A percentile compares a stretch with the other conserved stretches of the same genome.
Evolutionary conservation across 331 rosid genomes (phyloP).

Genomic region (Acacia pycnantha): DNA sequence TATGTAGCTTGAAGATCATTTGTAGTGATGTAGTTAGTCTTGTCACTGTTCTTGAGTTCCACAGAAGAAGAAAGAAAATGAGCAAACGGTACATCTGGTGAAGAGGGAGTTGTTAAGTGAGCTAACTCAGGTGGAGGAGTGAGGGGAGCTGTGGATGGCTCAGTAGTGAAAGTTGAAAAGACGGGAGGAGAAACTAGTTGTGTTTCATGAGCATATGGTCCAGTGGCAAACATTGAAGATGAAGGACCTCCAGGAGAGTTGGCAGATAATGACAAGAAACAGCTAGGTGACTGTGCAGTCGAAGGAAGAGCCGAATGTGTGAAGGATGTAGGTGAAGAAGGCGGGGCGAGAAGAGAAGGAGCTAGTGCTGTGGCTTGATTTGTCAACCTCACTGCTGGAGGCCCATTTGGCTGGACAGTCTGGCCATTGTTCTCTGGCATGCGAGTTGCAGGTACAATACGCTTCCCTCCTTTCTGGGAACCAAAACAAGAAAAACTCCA

Average conservation of each 20-base stretch:
- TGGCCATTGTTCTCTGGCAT: conserved; percentile 71
- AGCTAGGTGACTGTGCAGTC: conserved; percentile 87
- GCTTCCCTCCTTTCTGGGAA: conserved; percentile 90
- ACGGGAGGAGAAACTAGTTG: conserved; percentile 97
- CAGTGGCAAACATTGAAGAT: conserved; percentile 84
- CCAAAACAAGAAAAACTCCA: conserved; percentile 88
- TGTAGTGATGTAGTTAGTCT: conserved; percentile 65
- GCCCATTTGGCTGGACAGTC: conserved; percentile 76
- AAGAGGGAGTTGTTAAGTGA: conserved; percentile 95
- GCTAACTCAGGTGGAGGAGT: conserved; percentile 99
- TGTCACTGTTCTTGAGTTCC: conserved; percentile 60
- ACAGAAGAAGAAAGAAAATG: conserved; percentile 84
- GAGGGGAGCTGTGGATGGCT: conserved; percentile 96
- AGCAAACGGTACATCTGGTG: conserved; percentile 98
- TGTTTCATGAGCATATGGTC: conserved; percentile 98
- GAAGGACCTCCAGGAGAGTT: conserved; percentile 99
- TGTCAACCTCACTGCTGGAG: conserved; percentile 64
- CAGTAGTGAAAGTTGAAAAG: conserved; percentile 96
- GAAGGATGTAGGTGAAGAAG: conserved; percentile 97
- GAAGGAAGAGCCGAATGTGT: conserved; percentile 95
- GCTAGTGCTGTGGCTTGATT: conserved; percentile 76
- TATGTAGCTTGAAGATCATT: conserved; percentile 91
- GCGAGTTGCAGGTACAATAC: conserved; percentile 92
- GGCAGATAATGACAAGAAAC: conserved; percentile 83
- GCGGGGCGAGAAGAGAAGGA: conserved; percentile 96